Evolutionary conservation across 2,329 filamentous ascomycete species (phyloP).

Genomic region (Aspergillus amoenus): DNA sequence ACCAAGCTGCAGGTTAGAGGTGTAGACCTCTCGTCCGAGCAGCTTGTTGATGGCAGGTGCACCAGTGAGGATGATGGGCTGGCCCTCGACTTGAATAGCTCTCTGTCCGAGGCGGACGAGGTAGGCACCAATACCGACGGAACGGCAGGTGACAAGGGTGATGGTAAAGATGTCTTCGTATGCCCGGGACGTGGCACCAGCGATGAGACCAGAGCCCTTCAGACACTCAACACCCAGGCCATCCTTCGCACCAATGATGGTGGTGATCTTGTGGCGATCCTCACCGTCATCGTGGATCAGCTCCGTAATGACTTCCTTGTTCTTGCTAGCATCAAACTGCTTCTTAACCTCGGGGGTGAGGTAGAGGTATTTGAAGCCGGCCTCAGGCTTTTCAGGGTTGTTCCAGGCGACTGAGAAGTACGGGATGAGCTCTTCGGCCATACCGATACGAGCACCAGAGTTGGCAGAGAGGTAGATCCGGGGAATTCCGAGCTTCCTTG

Average conservation of each 20-base stretch:
- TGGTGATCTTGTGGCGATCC: conserved; percentile 89
- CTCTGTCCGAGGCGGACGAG: conserved; percentile 96
- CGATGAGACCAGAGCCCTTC: conserved; percentile 95
- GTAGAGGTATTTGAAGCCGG: conserved; percentile 97
- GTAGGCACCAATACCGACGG: conserved; percentile 98
- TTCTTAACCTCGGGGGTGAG: conserved; percentile 82
- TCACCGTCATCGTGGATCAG: conserved; percentile 82
- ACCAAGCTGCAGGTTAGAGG: conserved; percentile 97
- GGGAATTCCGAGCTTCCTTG: conserved; percentile 89
- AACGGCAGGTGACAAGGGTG: conserved; percentile 95
- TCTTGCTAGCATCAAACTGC: conserved; percentile 76
- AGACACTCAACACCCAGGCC: conserved; percentile 97
- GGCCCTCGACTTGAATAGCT: conserved; percentile 97
- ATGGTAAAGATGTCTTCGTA: conserved; percentile 99
- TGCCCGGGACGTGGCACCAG: conserved; percentile 91
- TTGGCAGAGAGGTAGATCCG: conserved; percentile 98
- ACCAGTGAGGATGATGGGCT: conserved; percentile 98
- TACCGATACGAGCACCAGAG: conserved; percentile 94
- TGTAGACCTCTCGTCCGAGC: conserved; percentile 96
- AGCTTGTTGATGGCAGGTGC: conserved; percentile 97
- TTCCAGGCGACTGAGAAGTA: conserved; percentile 99
- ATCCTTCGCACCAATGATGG: conserved; percentile 89
- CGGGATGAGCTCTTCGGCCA: conserved; percentile 94
- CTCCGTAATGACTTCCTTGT: conserved; percentile 81
- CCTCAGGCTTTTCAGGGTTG: conserved; percentile 73